These are phyloP conservation scores for Leptographium procerum DNA, from an alignment of 2,329 filamentous ascomycete species.

Conservation along the genomic window DNA sequence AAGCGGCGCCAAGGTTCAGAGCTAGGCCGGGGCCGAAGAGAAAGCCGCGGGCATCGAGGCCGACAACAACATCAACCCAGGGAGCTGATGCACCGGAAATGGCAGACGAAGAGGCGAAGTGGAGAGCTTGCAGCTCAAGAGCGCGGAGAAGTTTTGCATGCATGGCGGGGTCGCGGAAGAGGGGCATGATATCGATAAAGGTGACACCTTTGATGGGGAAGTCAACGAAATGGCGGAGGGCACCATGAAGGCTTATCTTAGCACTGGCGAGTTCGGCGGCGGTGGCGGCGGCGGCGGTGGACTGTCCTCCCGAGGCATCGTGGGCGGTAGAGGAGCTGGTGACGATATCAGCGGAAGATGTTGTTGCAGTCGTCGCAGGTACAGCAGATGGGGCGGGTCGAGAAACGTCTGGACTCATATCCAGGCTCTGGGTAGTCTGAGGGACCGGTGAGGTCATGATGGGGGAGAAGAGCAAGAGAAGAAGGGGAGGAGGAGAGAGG, in stretches of 20 bases:
- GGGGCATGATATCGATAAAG: conserved; percentile 96
- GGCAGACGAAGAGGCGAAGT: conserved; percentile 30
- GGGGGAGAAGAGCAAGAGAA: conserved; percentile 19
- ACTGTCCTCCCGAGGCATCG: conserved; percentile 53
- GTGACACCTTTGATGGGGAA: conserved; percentile 87
- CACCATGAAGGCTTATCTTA: conserved; percentile 58
- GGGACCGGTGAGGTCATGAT: conserved; percentile 22
- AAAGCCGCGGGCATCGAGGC: conserved; percentile 88
- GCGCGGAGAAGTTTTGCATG: conserved; percentile 72
- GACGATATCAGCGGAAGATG: conserved; percentile 14
- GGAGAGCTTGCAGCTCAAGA: conserved; percentile 69
- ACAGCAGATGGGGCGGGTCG: conserved; percentile 12
- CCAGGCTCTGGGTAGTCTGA: conserved; percentile 12
- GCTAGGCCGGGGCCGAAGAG: conserved; percentile 88
- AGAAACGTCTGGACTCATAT: conserved; percentile 21
- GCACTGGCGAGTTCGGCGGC: conserved; percentile 55
- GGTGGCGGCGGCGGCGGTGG: conserved; percentile 49
- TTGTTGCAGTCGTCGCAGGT: neutral
- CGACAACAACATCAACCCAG: conserved; percentile 70
- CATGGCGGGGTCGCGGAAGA: conserved; percentile 68
- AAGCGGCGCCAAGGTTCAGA: conserved; percentile 67
- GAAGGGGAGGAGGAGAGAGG: conserved; percentile 18
- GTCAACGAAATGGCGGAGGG: conserved; percentile 78
- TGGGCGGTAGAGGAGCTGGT: conserved; percentile 23
- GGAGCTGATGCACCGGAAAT: conserved; percentile 44